phyloP scores from a whole-genome alignment of 2,329 filamentous ascomycete species.

The Colletotrichum euphorbiae region DNA sequence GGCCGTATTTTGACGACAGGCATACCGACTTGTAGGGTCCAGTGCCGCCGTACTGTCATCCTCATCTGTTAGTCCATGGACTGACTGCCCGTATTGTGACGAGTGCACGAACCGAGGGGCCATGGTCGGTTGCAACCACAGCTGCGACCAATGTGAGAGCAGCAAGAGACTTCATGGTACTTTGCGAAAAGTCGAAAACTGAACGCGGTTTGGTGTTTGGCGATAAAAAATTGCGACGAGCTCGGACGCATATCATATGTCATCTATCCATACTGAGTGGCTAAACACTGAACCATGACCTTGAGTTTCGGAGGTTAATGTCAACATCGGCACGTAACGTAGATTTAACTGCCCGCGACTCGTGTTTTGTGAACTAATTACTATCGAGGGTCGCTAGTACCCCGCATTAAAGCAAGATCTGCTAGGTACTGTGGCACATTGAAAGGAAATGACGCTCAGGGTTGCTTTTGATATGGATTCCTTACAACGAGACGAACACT shows the following conservation, averaged over 20 bases:
- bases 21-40: conserved; percentile 30
- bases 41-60: conserved; percentile 14
- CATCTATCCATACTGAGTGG: not conserved
- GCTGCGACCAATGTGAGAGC: not conserved
- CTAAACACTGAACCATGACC: not conserved
- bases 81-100: rapidly evolving
- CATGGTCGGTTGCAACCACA: conserved; percentile 16
- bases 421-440: too few species aligned
- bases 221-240: too few species aligned
- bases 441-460: too few species aligned
- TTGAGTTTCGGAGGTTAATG: not conserved
- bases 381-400: too few species aligned
- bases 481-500: too few species aligned
- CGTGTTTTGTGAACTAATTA: too few species aligned
- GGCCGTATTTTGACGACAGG: rapidly evolving
- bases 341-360: too few species aligned
- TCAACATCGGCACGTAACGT: not conserved
- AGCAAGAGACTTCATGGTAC: conserved; percentile 13
- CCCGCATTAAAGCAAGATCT: too few species aligned
- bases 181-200: not conserved
- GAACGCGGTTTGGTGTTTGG: too few species aligned
- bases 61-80: rapidly evolving
- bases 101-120: not conserved
- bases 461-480: too few species aligned
- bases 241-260: not conserved